These are phyloP conservation scores for Metschnikowia henanensis DNA, from an alignment of 805 yeast genomes.

Conservation along the genomic window DNA sequence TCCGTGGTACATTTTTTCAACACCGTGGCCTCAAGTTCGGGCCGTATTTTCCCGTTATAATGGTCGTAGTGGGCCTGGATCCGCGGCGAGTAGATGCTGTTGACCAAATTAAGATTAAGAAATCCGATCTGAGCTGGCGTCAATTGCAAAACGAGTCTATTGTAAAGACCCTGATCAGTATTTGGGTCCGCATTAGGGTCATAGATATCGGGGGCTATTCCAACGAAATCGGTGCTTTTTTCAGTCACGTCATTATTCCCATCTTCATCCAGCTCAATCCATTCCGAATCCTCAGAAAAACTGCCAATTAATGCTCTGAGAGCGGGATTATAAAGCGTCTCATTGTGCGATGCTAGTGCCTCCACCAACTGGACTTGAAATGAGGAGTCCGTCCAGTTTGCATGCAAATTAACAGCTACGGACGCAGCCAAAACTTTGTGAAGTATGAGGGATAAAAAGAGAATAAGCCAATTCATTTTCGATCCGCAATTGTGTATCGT, in stretches of 20 bases:
- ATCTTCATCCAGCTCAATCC: conserved; percentile 8
- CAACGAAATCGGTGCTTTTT: neutral
- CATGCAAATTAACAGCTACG: conserved; percentile 9
- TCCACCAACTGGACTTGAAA: conserved; percentile 18
- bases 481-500: too few species aligned
- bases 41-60: conserved; percentile 39
- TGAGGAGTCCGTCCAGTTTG: conserved; percentile 16
- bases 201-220: neutral
- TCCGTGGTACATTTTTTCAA: conserved; percentile 27
- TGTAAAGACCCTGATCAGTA: conserved; percentile 1
- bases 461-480: neutral
- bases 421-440: conserved; percentile 3
- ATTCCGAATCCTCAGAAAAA: conserved; percentile 10
- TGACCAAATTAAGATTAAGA: conserved; percentile 44
- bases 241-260: neutral
- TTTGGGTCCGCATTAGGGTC: neutral
- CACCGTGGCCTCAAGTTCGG: conserved; percentile 22
- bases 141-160: neutral
- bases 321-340: conserved; percentile 10
- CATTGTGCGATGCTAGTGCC: conserved; percentile 16
- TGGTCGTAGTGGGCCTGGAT: conserved; percentile 62
- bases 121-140: conserved; percentile 18
- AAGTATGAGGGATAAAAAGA: neutral
- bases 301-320: conserved; percentile 6
- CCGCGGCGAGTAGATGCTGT: conserved; percentile 56